phyloP scores from a whole-genome alignment of 768 basidiomycete genomes.

The Auricularia auricula-judae region DNA sequence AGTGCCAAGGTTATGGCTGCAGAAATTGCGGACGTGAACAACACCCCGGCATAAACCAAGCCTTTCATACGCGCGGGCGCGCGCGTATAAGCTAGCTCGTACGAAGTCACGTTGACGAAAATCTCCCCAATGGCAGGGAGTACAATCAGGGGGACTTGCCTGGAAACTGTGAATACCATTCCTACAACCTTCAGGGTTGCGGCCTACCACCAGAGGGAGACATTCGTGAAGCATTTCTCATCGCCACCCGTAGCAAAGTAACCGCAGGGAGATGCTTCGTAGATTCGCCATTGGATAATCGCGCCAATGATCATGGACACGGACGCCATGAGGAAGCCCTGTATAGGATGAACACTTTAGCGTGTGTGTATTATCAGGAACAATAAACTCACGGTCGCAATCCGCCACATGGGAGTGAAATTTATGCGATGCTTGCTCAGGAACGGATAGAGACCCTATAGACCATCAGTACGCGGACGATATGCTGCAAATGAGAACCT shows the following conservation, averaged over 20 bases:
- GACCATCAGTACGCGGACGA: slow-evolving; percentile 18
- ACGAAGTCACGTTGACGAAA: slow-evolving; percentile 20
- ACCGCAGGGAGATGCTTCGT: slow-evolving; percentile 19
- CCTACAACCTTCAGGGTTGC: neutral
- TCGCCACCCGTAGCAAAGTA: slow-evolving; percentile 16
- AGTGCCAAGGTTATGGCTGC: slow-evolving; percentile 18
- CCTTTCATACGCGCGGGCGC: slow-evolving; percentile 22
- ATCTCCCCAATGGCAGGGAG: slow-evolving; percentile 21
- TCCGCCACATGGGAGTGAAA: slow-evolving; percentile 15
- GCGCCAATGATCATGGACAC: slow-evolving; percentile 16
- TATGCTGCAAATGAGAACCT: no score
- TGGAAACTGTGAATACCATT: slow-evolving; percentile 5
- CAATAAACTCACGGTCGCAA: slow-evolving; percentile 1
- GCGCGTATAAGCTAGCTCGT: slow-evolving; percentile 23
- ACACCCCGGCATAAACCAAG: slow-evolving; percentile 18
- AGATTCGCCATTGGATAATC: slow-evolving; percentile 21
- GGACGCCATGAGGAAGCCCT: slow-evolving; percentile 11
- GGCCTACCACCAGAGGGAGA: slow-evolving; percentile 14
- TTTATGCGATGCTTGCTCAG: slow-evolving; percentile 14
- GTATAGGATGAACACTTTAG: neutral
- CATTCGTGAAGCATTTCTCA: slow-evolving; percentile 7
- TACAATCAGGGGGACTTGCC: slow-evolving; percentile 18
- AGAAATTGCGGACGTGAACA: slow-evolving; percentile 19
- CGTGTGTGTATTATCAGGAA: neutral
- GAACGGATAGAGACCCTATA: slow-evolving; percentile 25